Conservation (phyloP, 805 yeast genomes). For the Candida corydali region DNA sequence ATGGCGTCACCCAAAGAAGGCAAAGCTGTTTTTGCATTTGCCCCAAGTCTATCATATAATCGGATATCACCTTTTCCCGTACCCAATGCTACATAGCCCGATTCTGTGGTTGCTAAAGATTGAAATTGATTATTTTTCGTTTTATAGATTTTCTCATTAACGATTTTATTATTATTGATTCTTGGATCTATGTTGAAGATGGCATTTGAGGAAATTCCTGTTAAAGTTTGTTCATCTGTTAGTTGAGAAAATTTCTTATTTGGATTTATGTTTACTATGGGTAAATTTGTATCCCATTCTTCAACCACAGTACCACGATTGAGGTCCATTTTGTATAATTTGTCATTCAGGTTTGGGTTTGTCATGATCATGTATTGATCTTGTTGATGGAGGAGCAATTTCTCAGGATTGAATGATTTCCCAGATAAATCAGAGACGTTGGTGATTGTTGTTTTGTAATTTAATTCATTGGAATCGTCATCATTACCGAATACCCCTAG, state of each 20-base stretch:
- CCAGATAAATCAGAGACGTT: constrained; percentile 52
- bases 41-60: constrained; percentile 68
- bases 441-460: constrained; percentile 65
- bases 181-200: constrained; percentile 82
- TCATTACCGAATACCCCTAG: constrained; percentile 75
- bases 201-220: constrained; percentile 64
- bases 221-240: constrained; percentile 67
- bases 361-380: constrained; percentile 69
- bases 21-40: constrained; percentile 69
- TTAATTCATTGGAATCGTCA: constrained; percentile 39
- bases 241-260: constrained; percentile 69
- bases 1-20: constrained; percentile 83
- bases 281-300: constrained; percentile 62
- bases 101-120: constrained; percentile 64
- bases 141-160: constrained; percentile 47
- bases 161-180: constrained; percentile 52
- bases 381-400: constrained; percentile 72
- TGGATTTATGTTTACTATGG: constrained; percentile 62
- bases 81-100: constrained; percentile 75
- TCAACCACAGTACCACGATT: constrained; percentile 80
- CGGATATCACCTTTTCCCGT: constrained; percentile 72
- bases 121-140: constrained; percentile 51
- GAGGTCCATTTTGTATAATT: constrained; percentile 71
- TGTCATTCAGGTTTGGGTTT: constrained; percentile 37
- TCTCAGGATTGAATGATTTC: constrained; percentile 46